A percentile compares a stretch with the other conserved stretches of the same genome.
Conservation (phyloP, 257 asterid genomes). For the Forsythia suspensa region DNA sequence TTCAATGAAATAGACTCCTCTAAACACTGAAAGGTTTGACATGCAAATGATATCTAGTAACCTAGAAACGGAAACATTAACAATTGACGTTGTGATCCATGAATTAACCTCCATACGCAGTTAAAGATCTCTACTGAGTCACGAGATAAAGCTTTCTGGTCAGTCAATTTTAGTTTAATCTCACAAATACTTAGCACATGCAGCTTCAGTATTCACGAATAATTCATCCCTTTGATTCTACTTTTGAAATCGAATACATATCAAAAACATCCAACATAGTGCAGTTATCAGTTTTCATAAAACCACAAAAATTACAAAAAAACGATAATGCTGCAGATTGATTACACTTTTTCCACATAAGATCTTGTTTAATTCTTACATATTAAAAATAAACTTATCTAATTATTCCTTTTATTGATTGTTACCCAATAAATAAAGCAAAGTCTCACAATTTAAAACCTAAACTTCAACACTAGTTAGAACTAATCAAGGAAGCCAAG, state of each 20-base stretch:
- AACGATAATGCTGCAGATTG: neutral
- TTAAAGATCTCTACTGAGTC: neutral
- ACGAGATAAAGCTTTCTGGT: neutral
- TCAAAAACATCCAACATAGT: neutral
- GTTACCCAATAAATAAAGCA: neutral
- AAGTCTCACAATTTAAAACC: neutral
- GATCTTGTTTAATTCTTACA: neutral
- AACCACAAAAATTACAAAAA: slow-evolving; percentile 8
- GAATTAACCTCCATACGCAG: neutral
- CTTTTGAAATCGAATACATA: slow-evolving; percentile 2
- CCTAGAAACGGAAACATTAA: slow-evolving; percentile 8
- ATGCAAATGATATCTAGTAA: slow-evolving; percentile 1
- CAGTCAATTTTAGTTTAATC: neutral
- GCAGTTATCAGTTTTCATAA: neutral
- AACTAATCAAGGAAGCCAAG: neutral
- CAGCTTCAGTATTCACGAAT: neutral
- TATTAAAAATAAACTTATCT: neutral
- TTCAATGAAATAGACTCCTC: neutral
- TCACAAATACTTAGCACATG: neutral
- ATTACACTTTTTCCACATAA: neutral
- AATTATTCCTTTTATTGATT: neutral
- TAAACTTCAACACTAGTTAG: neutral
- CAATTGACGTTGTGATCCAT: neutral
- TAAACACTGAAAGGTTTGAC: neutral
- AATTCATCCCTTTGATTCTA: neutral